These are phyloP conservation scores for Solanum paucissectum DNA, from an alignment of 257 asterid species.

Conservation along the genomic window DNA sequence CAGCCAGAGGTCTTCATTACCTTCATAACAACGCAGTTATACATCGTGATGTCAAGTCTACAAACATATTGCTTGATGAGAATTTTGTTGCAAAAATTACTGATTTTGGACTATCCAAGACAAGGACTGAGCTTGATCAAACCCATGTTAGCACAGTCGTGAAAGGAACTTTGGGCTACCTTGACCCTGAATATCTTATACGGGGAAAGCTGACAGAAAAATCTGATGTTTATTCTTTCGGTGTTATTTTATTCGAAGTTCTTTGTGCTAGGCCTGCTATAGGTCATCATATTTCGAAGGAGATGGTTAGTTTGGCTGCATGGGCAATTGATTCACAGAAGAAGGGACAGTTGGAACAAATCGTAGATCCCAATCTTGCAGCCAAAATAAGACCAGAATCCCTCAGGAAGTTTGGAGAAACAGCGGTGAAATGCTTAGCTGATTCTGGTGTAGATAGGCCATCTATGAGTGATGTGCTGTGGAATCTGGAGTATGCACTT, in stretches of 20 bases:
- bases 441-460: neutral
- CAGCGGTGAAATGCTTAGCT: neutral
- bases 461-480: neutral
- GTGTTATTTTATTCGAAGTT: neutral
- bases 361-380: neutral
- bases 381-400: neutral
- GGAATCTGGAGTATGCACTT: neutral
- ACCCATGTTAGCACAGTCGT: neutral
- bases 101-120: neutral
- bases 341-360: neutral
- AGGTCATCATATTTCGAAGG: neutral
- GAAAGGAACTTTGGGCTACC: neutral
- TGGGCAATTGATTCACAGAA: neutral
- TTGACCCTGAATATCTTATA: neutral
- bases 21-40: neutral
- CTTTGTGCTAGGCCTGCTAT: neutral
- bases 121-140: neutral
- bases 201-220: neutral
- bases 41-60: neutral
- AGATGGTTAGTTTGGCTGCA: neutral
- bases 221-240: neutral
- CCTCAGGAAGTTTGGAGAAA: neutral
- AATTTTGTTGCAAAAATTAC: neutral
- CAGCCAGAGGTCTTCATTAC: neutral
- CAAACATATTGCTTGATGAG: neutral